Evolutionary conservation across 768 basidiomycete genomes (phyloP).

Genomic region (Termitomyces sp.): DNA sequence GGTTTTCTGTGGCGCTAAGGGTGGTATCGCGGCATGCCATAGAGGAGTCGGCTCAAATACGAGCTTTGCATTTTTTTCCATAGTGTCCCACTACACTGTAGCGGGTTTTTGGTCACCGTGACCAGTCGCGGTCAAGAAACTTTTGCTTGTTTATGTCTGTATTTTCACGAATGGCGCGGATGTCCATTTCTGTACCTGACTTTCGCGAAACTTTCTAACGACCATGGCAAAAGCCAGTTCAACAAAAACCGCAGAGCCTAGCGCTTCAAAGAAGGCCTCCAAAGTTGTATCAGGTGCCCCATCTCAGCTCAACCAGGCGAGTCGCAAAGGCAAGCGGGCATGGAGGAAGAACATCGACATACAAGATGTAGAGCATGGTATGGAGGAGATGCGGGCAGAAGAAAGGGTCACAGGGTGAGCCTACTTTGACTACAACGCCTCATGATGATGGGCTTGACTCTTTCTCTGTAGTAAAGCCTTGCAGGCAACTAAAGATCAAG

Average conservation of each 20-base stretch:
- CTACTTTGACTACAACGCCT: not conserved
- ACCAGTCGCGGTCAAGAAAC: slow-evolving; percentile 3
- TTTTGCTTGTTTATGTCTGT: slow-evolving; percentile 6
- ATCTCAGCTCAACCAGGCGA: slow-evolving; percentile 63
- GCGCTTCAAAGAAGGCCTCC: slow-evolving; percentile 11
- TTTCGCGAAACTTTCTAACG: not conserved
- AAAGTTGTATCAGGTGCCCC: slow-evolving; percentile 50
- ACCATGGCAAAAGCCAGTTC: slow-evolving; percentile 15
- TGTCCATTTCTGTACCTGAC: not conserved
- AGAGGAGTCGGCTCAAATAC: slow-evolving; percentile 41
- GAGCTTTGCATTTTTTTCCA: slow-evolving; percentile 18
- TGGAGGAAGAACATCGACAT: slow-evolving; percentile 95
- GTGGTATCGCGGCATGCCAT: slow-evolving; percentile 54
- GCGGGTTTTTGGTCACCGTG: not conserved
- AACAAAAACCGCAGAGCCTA: slow-evolving; percentile 1
- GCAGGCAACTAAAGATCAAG: slow-evolving; percentile 65
- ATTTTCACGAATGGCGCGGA: slow-evolving; percentile 1
- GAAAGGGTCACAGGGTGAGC: slow-evolving; percentile 78
- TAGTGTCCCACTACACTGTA: not conserved
- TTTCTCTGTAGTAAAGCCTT: slow-evolving; percentile 47
- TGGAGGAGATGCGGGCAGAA: slow-evolving; percentile 79
- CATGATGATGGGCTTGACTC: not conserved
- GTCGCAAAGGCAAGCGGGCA: slow-evolving; percentile 87
- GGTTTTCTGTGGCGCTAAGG: slow-evolving; percentile 32
- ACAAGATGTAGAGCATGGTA: slow-evolving; percentile 68